Evolutionary conservation across 352 stramenopile species (phyloP).

Genomic region (Phytophthora boehmeriae): DNA sequence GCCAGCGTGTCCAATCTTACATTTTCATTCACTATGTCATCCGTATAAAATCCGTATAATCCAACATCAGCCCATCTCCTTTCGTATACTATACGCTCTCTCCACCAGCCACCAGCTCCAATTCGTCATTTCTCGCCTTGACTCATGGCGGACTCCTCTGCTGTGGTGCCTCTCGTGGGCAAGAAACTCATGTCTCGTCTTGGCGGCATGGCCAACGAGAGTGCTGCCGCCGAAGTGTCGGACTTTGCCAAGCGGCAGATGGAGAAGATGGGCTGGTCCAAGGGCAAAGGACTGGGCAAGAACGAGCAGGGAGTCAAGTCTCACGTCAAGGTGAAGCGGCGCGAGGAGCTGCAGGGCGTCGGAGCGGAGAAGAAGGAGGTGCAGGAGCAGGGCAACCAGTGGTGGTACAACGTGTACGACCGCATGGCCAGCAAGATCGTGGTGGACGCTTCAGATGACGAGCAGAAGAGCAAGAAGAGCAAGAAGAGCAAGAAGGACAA

Average conservation of each 20-base stretch:
- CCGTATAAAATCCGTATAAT: too few relatives aligned
- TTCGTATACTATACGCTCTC: background rate
- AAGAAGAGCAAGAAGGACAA: constrained; percentile 55
- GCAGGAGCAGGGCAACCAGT: constrained; percentile 76
- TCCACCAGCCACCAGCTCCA: constrained; percentile 5
- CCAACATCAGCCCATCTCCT: too few relatives aligned
- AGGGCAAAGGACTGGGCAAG: constrained; percentile 97
- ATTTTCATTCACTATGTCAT: too few relatives aligned
- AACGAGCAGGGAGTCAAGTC: constrained; percentile 92
- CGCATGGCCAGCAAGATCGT: constrained; percentile 89
- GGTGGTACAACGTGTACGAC: constrained; percentile 91
- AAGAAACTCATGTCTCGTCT: constrained; percentile 86
- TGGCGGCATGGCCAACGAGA: constrained; percentile 84
- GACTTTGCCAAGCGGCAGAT: constrained; percentile 88
- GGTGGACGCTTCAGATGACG: constrained; percentile 68
- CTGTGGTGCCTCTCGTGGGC: constrained; percentile 70
- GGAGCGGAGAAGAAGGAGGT: constrained; percentile 80
- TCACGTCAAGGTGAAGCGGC: constrained; percentile 95
- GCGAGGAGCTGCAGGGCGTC: constrained; percentile 93
- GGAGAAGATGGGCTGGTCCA: constrained; percentile 96
- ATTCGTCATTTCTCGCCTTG: constrained; percentile 1
- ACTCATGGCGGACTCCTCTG: constrained; percentile 12
- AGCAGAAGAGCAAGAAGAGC: constrained; percentile 38
- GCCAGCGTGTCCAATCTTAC: too few relatives aligned
- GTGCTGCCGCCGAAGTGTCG: constrained; percentile 65